Conservation (phyloP, 768 basidiomycete genomes). For the Panus rudis region DNA sequence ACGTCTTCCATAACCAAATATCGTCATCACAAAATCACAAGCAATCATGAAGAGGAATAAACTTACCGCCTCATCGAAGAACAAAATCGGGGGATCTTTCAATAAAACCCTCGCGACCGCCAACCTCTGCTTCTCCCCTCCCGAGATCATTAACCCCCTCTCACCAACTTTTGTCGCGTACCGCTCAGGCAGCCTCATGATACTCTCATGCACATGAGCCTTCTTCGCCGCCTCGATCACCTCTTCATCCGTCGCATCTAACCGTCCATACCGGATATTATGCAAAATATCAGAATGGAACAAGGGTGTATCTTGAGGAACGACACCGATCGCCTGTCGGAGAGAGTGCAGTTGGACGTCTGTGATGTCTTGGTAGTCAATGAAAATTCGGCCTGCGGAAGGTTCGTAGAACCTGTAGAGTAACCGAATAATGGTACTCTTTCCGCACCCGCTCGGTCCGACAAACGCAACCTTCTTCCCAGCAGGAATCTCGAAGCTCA, state of each 20-base stretch:
- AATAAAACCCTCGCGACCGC: conserved; percentile 89
- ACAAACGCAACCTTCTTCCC: conserved; percentile 97
- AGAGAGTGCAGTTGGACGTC: conserved; percentile 66
- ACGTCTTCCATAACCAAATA: conserved; percentile 55
- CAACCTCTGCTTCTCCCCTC: conserved; percentile 95
- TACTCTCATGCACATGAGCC: conserved; percentile 82
- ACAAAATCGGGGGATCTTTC: conserved; percentile 92
- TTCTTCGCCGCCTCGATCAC: conserved; percentile 77
- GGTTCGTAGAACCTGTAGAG: conserved; percentile 91
- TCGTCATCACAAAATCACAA: too few relatives aligned
- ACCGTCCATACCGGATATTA: conserved; percentile 87
- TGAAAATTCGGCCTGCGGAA: conserved; percentile 65
- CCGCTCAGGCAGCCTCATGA: conserved; percentile 75
- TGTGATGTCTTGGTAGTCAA: conserved; percentile 84
- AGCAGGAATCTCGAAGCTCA: conserved; percentile 88
- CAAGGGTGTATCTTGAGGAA: conserved; percentile 96
- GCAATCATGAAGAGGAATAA: background rate
- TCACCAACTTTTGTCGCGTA: conserved; percentile 93
- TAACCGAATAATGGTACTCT: conserved; percentile 93
- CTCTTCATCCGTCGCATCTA: conserved; percentile 90
- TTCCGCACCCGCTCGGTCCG: conserved; percentile 95
- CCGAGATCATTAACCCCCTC: conserved; percentile 95
- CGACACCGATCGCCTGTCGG: conserved; percentile 77
- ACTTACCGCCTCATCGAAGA: conserved; percentile 96
- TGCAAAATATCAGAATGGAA: conserved; percentile 96